Evolutionary conservation across 208 protist genomes (phyloP), one percentile per base, ranked within the genome.

Genomic region (Leptomonas pyrrhocoris): DNA sequence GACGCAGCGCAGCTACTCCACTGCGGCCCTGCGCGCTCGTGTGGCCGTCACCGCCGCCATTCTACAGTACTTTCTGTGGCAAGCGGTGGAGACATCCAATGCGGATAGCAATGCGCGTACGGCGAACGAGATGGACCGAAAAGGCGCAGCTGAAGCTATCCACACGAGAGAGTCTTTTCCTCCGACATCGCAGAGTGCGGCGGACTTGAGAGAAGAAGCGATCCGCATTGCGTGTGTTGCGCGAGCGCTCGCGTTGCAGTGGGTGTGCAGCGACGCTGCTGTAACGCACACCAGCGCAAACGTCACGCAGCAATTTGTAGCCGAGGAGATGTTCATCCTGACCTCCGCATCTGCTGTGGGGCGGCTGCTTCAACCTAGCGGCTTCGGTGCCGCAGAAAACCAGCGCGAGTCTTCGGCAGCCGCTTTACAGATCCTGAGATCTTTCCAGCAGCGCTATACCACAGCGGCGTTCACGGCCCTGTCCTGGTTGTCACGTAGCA

Each of bases 241-340:
- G 21, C 71, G 71, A 6, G 57, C 49, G 53, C 27, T 77, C 27
- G 71, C 71, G n/a, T 21, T 70, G 63, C 63, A 77, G 38, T 77
- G 71, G 71, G 58, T 70, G 40, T 71, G 55, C 49, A 23, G 48
- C 27, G 48, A 40, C 25, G 23, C 51, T 15, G 30, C 19, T 38
- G 36, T 60, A 1, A 2, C 53, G 38, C 30, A 16, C 18, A 19
- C 13, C 57, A 25, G 19, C 11, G 38, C 25, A n/a, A 12, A 18
- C 31, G 34, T 25, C 2, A 45, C 70, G 40, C 57, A 59, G 45
- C 12, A 45, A 28, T 60, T 71, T 23, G 27, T 77, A 5, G 27
- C 34, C 2, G 63, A 77, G 50, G 71, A 77, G 55, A 53, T 38
- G 15, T 3, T 11, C 46, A 59, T 77, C n/a, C 25, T 77, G 46